Percentiles rank a stretch among this genome's conserved stretches.
Conservation (phyloP, 495 filamentous ascomycete species). For the Penicillium steckii region DNA sequence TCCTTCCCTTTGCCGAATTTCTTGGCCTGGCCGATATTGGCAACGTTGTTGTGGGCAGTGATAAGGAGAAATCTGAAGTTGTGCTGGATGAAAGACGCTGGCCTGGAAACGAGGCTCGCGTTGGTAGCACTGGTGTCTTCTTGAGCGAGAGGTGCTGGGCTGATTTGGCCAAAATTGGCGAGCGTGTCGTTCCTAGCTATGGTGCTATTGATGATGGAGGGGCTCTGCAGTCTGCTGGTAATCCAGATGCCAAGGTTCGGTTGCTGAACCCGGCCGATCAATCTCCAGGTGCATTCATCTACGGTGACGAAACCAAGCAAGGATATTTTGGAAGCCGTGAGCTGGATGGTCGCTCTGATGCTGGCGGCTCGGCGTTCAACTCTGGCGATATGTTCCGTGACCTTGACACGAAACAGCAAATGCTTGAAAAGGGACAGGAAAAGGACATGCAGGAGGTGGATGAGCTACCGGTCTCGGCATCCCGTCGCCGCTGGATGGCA, state of each 20-base stretch:
- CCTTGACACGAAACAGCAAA: conserved; percentile 83
- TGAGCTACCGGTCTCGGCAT: conserved; percentile 70
- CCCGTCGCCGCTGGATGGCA: conserved; percentile 88
- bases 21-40: conserved; percentile 83
- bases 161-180: conserved; percentile 75
- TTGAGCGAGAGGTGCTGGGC: conserved; percentile 94
- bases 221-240: conserved; percentile 41
- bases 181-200: conserved; percentile 58
- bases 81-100: conserved; percentile 87
- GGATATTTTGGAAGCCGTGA: conserved; percentile 84
- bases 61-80: conserved; percentile 86
- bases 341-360: conserved; percentile 83
- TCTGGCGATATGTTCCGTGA: conserved; percentile 97
- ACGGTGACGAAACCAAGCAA: conserved; percentile 66
- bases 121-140: conserved; percentile 92
- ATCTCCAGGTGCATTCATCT: conserved; percentile 62
- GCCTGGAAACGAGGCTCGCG: conserved; percentile 86
- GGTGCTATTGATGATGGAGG: conserved; percentile 45
- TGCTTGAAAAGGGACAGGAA: conserved; percentile 93
- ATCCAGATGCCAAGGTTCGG: conserved; percentile 69
- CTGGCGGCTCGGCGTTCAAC: conserved; percentile 82
- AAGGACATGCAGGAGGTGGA: conserved; percentile 90
- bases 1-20: conserved; percentile 95
- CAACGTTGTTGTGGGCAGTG: conserved; percentile 81
- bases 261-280: conserved; percentile 58